These are phyloP conservation scores for Acacia acuminata DNA, from an alignment of 306 rosid genomes.

Conservation along the genomic window DNA sequence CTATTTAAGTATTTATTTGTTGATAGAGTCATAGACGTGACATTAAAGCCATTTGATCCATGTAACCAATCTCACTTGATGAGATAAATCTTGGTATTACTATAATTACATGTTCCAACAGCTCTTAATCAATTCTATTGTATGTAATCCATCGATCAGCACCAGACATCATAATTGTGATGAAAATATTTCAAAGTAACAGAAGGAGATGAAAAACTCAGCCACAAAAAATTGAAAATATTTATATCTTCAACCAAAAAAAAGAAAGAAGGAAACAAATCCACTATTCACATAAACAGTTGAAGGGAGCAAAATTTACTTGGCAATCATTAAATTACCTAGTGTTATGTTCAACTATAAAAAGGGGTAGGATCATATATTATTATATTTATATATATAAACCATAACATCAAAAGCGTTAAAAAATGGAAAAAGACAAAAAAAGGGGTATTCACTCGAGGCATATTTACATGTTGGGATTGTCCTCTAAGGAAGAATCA, in stretches of 20 bases:
- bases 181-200: not conserved
- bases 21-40: no score
- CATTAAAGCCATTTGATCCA: no score
- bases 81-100: not conserved
- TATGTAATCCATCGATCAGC: not conserved
- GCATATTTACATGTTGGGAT: conserved; percentile 62
- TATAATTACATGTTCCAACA: not conserved
- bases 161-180: not conserved
- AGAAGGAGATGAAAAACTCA: not conserved
- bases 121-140: not conserved
- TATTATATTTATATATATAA: not conserved
- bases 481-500: conserved; percentile 83
- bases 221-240: not conserved
- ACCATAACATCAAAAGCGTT: conserved; percentile 4
- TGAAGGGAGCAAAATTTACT: conserved; percentile 5
- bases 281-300: not conserved
- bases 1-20: no score
- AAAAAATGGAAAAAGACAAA: not conserved
- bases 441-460: conserved; percentile 24
- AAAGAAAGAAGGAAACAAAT: not conserved
- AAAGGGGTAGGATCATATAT: not conserved
- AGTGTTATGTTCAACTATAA: conserved; percentile 45
- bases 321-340: conserved; percentile 40
- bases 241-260: not conserved
- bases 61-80: no score